A percentile compares a stretch with the other conserved stretches of the same genome.
phyloP scores from a whole-genome alignment of 345 rosid genomes.

The Gossypium ekmanianum region DNA sequence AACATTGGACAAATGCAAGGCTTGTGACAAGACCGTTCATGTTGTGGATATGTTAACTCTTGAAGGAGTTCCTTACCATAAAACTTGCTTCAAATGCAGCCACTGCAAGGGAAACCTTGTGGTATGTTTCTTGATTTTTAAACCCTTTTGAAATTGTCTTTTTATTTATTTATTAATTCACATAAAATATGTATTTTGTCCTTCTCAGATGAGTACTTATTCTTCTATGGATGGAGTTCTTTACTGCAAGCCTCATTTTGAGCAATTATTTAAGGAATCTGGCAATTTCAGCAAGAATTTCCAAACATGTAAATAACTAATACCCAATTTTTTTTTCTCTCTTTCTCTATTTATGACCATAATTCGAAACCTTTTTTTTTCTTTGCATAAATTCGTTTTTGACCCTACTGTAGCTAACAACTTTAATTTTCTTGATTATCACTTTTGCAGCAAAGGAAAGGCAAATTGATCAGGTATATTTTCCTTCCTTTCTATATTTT shows the following conservation, averaged over 20 bases:
- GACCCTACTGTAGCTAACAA: conserved; percentile 1
- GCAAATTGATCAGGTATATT: conserved; percentile 56
- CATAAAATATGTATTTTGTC: neutral
- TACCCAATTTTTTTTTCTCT: no score
- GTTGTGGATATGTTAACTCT: conserved; percentile 80
- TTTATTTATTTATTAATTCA: neutral
- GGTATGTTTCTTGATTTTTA: conserved; percentile 32
- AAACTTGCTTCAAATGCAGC: conserved; percentile 84
- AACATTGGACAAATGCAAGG: conserved; percentile 95
- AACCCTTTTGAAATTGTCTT: neutral
- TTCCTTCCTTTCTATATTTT: neutral
- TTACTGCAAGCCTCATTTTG: conserved; percentile 94
- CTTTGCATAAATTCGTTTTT: no score
- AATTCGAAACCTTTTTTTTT: no score
- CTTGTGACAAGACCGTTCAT: conserved; percentile 89
- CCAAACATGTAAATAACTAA: conserved; percentile 42
- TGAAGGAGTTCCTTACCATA: conserved; percentile 90
- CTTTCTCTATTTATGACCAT: no score
- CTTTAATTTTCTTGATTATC: conserved; percentile 3
- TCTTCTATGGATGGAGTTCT: conserved; percentile 98
- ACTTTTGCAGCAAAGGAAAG: conserved; percentile 48
- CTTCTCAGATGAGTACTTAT: conserved; percentile 90
- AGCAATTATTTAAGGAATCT: conserved; percentile 96
- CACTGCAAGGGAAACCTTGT: conserved; percentile 94
- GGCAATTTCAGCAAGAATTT: conserved; percentile 98